phyloP scores from a whole-genome alignment of 1,284 basidiomycete species.

The Tylopilus sp. region DNA sequence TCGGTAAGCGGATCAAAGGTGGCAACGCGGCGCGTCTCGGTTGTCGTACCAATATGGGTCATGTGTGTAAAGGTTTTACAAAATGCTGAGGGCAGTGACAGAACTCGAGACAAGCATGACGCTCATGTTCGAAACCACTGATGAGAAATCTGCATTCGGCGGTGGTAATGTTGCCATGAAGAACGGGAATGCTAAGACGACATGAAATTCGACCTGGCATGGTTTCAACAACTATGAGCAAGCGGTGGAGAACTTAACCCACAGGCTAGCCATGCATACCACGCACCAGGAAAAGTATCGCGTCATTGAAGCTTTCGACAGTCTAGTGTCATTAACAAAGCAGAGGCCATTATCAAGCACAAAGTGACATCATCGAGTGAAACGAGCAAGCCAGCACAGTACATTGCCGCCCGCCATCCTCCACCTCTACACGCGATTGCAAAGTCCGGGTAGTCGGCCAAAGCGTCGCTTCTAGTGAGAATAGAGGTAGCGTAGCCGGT shows the following conservation, averaged over 20 bases:
- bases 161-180: neutral
- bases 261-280: neutral
- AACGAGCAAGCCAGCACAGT: conserved; percentile 29
- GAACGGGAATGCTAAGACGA: neutral
- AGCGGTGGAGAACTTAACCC: neutral
- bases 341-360: conserved; percentile 6
- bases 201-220: neutral
- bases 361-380: conserved; percentile 34
- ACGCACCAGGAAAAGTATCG: too few relatives aligned
- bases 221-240: neutral
- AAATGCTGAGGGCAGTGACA: neutral
- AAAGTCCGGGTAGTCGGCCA: neutral
- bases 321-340: neutral
- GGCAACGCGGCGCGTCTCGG: conserved; percentile 34
- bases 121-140: neutral
- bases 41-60: conserved; percentile 36
- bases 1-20: conserved; percentile 17
- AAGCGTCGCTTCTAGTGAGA: conserved; percentile 13
- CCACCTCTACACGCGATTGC: neutral
- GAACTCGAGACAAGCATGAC: neutral
- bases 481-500: conserved; percentile 29
- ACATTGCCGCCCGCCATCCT: conserved; percentile 35
- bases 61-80: neutral
- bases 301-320: neutral
- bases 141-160: neutral